These are phyloP conservation scores for Strobilomyces confusus DNA, from an alignment of 768 basidiomycete genomes.

Conservation along the genomic window DNA sequence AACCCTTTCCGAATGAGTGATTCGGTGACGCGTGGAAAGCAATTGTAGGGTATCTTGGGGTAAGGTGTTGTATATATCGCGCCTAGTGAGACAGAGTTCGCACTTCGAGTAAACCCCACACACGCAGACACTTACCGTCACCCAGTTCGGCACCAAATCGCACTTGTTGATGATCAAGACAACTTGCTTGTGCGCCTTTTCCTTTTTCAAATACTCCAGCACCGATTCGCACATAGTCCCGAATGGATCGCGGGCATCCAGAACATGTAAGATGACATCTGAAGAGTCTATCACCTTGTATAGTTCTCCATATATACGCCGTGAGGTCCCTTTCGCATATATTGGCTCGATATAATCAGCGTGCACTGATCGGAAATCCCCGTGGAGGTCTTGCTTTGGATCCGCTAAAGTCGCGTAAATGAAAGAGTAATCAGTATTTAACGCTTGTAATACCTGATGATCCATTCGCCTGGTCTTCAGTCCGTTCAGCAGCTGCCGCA, in stretches of 20 bases:
- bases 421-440: background rate
- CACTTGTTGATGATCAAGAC: constrained; percentile 98
- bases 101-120: background rate
- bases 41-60: constrained; percentile 91
- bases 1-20: constrained; percentile 98
- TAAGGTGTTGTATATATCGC: constrained; percentile 93
- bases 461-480: constrained; percentile 35
- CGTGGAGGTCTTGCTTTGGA: constrained; percentile 11
- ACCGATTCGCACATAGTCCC: constrained; percentile 95
- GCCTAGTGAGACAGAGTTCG: constrained; percentile 47
- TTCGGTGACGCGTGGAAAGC: constrained; percentile 99
- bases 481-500: constrained; percentile 49
- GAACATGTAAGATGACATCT: constrained; percentile 90
- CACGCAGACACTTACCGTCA: constrained; percentile 64
- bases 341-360: constrained; percentile 86
- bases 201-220: constrained; percentile 88
- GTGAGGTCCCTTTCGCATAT: constrained; percentile 91
- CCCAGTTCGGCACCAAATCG: constrained; percentile 98
- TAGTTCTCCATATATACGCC: constrained; percentile 94
- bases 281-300: constrained; percentile 99
- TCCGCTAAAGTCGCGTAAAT: constrained; percentile 10
- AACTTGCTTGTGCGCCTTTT: constrained; percentile 96
- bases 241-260: constrained; percentile 93
- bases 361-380: constrained; percentile 54
- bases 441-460: constrained; percentile 39